A percentile compares a stretch with the other conserved stretches of the same genome.
phyloP scores from a whole-genome alignment of 192 early-diverging fungal species.

The Coemansia sp. region DNA sequence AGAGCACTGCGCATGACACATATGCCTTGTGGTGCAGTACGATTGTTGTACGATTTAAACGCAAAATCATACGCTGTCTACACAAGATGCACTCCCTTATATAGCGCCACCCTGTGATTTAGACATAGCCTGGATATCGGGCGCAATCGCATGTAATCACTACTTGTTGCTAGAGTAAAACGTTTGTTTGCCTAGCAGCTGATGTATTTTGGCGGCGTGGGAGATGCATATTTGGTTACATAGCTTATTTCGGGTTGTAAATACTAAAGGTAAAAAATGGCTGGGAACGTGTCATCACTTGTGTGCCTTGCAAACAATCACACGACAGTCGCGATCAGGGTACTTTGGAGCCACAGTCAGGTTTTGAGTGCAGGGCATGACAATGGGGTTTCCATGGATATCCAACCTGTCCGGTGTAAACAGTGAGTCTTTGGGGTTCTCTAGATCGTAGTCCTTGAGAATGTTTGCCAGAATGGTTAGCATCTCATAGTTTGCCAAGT shows the following conservation, averaged over 20 bases:
- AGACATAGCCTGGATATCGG: too few relatives aligned
- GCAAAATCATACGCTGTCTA: too few relatives aligned
- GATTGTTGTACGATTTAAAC: too few relatives aligned
- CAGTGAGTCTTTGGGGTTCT: constrained; percentile 27
- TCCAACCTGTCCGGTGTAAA: constrained; percentile 18
- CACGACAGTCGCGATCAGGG: constrained; percentile 41
- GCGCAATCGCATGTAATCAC: too few relatives aligned
- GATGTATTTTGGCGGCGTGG: too few relatives aligned
- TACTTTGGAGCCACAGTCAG: constrained; percentile 29
- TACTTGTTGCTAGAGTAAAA: too few relatives aligned
- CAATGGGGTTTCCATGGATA: constrained; percentile 8
- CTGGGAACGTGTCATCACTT: neutral
- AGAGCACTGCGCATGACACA: too few relatives aligned
- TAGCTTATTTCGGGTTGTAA: constrained; percentile 12
- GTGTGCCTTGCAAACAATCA: constrained; percentile 9
- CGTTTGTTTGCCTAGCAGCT: too few relatives aligned
- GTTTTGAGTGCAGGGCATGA: constrained; percentile 27
- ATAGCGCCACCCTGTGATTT: too few relatives aligned
- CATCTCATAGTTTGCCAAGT: constrained; percentile 42
- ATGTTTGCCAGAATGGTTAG: constrained; percentile 37
- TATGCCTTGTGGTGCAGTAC: too few relatives aligned
- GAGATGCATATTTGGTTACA: constrained; percentile 27
- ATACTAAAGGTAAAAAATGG: constrained; percentile 2
- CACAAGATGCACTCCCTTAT: too few relatives aligned
- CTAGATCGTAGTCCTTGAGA: constrained; percentile 24